Base-by-base conservation (phyloP, 225 moss, liverwort and hornwort genomes). In the Straminergon stramineum region DNA sequence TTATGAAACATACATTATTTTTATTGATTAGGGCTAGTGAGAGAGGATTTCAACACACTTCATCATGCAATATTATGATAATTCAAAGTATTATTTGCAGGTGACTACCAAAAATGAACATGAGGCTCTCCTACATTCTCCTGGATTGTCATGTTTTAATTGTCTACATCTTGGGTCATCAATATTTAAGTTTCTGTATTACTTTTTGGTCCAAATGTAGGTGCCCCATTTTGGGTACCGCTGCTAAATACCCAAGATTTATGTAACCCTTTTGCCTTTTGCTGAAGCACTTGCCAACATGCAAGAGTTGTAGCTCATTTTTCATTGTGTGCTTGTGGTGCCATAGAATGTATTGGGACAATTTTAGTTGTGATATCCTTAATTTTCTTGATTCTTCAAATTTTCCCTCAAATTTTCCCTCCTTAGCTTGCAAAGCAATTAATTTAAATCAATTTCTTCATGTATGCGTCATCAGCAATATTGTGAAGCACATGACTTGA, bases 91-190 rank as follows among this genome's bases (percentile, higher is more conserved):
- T 5, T 22, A 2, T 35, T 21, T 53, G 6, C 56, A 37, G 15
- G 1, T 78, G 22, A n/a, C n/a, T 37, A 37, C 2, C 4, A 2
- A 24, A 6, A 35, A 37, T 37, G 0, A 0, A 24, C 2, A 24
- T 6, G 10, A 56, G 1, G 6, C 15, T 78, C 4, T 78, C 16
- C 0, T 78, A 34, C 0, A 37, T 78, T 56, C 6, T 78, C 16
- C 1, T 78, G 21, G 0, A 55, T 78, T 56, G 24, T 6, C 24
- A 37, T 78, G 6, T 55, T 53, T 8, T 52, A 3, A 8, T 13
- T 52, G 13, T 53, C 7, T 7, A 7, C 11, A 80, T 39, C 39
- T 58, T 16, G 11, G 8, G 0, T 19, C 5, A 17, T 81, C 3
- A 28, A 27, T 5, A 18, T 60, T 2, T 26, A 41, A 1, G 0